Evolutionary conservation across 768 basidiomycete genomes (phyloP).

Genomic region (Leccinellum rugosiceps): DNA sequence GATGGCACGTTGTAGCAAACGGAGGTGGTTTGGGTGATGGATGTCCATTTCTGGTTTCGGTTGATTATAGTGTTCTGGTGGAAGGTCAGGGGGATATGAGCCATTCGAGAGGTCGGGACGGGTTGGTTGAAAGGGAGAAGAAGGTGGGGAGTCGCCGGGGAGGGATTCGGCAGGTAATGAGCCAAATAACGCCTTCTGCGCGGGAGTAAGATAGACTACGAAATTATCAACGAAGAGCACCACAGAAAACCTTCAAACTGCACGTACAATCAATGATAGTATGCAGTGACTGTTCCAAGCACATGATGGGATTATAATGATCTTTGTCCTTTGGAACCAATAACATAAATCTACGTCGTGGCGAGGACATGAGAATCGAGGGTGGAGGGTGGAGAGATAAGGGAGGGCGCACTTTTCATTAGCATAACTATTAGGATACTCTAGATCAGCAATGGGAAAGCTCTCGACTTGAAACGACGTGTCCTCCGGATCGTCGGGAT

Average conservation of each 20-base stretch:
- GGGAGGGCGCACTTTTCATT: constrained; percentile 54
- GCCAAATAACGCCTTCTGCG: constrained; percentile 66
- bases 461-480: constrained; percentile 58
- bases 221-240: constrained; percentile 8
- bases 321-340: constrained; percentile 81
- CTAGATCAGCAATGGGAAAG: constrained; percentile 68
- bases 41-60: constrained; percentile 19
- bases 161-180: constrained; percentile 48
- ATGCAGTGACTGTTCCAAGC: constrained; percentile 67
- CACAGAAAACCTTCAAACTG: constrained; percentile 18
- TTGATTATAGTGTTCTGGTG: constrained; percentile 22
- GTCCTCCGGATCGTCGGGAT: constrained; percentile 61
- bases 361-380: background rate
- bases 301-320: constrained; percentile 83
- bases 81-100: constrained; percentile 29
- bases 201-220: constrained; percentile 63
- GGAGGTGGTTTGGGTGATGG: constrained; percentile 41
- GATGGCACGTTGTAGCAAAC: constrained; percentile 66
- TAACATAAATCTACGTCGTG: constrained; percentile 58
- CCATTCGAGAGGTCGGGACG: constrained; percentile 32
- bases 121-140: constrained; percentile 33
- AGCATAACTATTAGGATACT: constrained; percentile 73
- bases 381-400: background rate
- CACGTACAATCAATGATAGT: constrained; percentile 68
- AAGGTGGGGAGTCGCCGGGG: constrained; percentile 29